Percentiles rank a stretch among this genome's conserved stretches.
Conservation (phyloP, 2,329 filamentous ascomycete species). For the Raffaelea deltoideospora region DNA sequence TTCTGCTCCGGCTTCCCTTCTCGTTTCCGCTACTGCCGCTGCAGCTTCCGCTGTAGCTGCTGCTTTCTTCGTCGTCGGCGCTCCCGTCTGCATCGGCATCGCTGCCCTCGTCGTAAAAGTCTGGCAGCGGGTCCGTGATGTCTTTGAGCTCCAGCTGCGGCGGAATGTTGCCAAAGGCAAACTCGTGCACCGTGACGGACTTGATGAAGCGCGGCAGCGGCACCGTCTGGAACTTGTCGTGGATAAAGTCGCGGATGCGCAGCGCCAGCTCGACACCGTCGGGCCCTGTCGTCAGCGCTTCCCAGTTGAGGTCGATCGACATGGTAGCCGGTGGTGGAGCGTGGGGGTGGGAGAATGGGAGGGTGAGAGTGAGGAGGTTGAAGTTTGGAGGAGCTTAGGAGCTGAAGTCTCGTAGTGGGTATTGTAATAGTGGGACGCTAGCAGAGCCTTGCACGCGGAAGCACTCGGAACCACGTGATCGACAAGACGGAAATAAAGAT, state of each 20-base stretch:
- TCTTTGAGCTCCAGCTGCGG: slow-evolving; percentile 89
- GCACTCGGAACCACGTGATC: too few species aligned
- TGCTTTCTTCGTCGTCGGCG: slow-evolving; percentile 23
- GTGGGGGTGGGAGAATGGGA: background rate
- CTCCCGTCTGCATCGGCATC: slow-evolving; percentile 43
- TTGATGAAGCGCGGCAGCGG: slow-evolving; percentile 90
- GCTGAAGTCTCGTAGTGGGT: too few species aligned
- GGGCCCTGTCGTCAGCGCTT: slow-evolving; percentile 73
- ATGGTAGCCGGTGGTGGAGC: slow-evolving; percentile 29
- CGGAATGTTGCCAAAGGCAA: slow-evolving; percentile 73
- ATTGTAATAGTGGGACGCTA: too few species aligned
- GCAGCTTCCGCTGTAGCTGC: slow-evolving; percentile 17
- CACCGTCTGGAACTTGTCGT: slow-evolving; percentile 89
- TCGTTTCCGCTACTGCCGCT: slow-evolving; percentile 6
- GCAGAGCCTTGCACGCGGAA: too few species aligned
- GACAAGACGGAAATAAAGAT: too few species aligned
- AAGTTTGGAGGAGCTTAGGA: too few species aligned
- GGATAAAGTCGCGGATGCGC: slow-evolving; percentile 80
- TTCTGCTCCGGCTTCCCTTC: slow-evolving; percentile 9
- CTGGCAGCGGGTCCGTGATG: slow-evolving; percentile 84
- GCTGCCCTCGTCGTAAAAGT: slow-evolving; percentile 82
- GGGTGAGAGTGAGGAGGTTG: too few species aligned
- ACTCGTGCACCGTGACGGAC: slow-evolving; percentile 85
- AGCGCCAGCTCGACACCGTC: slow-evolving; percentile 77
- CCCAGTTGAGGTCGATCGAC: slow-evolving; percentile 98